phyloP scores from a whole-genome alignment of 768 basidiomycete genomes.

The Cytidiella melzeri region DNA sequence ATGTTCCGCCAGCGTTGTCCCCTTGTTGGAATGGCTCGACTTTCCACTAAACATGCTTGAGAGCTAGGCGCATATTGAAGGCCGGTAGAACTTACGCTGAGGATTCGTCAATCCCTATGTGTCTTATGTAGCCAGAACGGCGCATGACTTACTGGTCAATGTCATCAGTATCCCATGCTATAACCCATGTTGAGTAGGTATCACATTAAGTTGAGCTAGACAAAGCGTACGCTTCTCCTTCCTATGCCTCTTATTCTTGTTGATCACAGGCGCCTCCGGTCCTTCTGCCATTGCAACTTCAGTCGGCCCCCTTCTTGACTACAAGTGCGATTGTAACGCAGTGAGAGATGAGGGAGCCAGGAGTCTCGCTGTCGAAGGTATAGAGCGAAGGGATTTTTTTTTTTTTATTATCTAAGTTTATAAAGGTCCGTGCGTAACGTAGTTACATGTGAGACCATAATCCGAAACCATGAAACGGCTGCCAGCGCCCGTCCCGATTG shows the following conservation, averaged over 20 bases:
- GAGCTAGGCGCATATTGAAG: not conserved
- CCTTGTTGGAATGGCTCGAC: constrained; percentile 67
- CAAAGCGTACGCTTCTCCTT: constrained; percentile 86
- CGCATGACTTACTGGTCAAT: constrained; percentile 82
- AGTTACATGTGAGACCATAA: too few relatives aligned
- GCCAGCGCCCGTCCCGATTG: too few relatives aligned
- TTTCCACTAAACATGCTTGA: constrained; percentile 55
- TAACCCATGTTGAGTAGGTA: constrained; percentile 6
- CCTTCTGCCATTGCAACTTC: constrained; percentile 2
- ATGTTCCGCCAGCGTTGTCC: constrained; percentile 79
- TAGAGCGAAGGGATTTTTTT: too few relatives aligned
- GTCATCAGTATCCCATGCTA: constrained; percentile 99
- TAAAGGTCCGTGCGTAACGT: too few relatives aligned
- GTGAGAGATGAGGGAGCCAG: too few relatives aligned
- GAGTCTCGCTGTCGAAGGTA: too few relatives aligned
- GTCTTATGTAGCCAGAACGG: not conserved
- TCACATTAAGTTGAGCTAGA: not conserved
- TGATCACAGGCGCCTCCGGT: constrained; percentile 41
- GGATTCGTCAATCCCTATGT: constrained; percentile 5
- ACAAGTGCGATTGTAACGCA: too few relatives aligned
- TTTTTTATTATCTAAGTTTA: too few relatives aligned
- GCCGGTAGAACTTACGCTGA: constrained; percentile 25
- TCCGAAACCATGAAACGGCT: too few relatives aligned
- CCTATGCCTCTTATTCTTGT: constrained; percentile 84
- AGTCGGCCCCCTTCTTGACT: too few relatives aligned